A percentile compares a stretch with the other conserved stretches of the same genome.
Evolutionary conservation across 2,329 filamentous ascomycete genomes (phyloP).

Genomic region (Penicillium oxalicum): DNA sequence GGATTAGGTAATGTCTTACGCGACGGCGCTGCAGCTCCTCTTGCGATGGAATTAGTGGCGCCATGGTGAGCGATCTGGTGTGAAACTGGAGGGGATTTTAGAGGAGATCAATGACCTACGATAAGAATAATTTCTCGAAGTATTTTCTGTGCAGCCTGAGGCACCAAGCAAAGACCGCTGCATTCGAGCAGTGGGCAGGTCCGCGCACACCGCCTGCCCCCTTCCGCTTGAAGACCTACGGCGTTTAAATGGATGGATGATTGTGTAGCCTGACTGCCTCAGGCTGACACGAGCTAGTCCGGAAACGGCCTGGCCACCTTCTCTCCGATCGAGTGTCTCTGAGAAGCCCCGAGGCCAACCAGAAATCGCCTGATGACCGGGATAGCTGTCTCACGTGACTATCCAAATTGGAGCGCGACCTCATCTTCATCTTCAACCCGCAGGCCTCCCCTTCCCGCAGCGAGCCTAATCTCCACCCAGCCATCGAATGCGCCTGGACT

Average conservation of each 20-base stretch:
- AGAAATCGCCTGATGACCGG: conserved; percentile 32
- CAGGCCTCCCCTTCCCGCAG: conserved; percentile 27
- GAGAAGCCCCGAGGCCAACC: conserved; percentile 22
- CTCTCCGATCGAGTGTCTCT: too few species aligned
- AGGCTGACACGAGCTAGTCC: neutral
- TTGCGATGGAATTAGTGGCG: conserved; percentile 38
- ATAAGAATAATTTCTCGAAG: conserved; percentile 27
- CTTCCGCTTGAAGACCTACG: too few species aligned
- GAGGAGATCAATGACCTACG: conserved; percentile 18
- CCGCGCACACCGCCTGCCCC: too few species aligned
- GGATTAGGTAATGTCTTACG: conserved; percentile 24
- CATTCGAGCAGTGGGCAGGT: neutral
- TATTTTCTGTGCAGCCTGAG: conserved; percentile 30
- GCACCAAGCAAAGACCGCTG: conserved; percentile 14
- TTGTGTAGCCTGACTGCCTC: neutral
- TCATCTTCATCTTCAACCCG: conserved; percentile 25
- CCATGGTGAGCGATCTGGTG: conserved; percentile 30
- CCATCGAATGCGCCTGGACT: conserved; percentile 35
- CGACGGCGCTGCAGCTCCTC: conserved; percentile 41
- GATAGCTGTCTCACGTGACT: conserved; percentile 31
- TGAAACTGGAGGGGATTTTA: conserved; percentile 13
- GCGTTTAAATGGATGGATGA: too few species aligned
- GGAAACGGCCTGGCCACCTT: neutral
- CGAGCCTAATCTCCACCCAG: conserved; percentile 22
- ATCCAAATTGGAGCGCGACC: conserved; percentile 32